phyloP scores from a whole-genome alignment of 2,329 filamentous ascomycete genomes.

The Coniosporium tulheliwenetii region DNA sequence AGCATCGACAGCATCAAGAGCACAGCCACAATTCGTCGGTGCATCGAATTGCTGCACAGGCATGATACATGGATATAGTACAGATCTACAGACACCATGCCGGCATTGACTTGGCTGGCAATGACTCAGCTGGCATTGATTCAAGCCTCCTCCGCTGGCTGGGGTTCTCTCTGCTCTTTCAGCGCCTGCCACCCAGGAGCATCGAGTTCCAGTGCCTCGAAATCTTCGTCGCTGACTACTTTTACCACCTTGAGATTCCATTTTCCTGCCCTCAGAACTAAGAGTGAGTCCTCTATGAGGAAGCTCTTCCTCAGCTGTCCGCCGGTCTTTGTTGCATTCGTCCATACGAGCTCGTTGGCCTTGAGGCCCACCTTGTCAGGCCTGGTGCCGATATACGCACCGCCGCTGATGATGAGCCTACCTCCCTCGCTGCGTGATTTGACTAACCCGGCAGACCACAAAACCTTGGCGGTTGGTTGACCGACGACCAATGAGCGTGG shows the following conservation, averaged over 20 bases:
- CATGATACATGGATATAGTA: no score
- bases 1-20: no score
- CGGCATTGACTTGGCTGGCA: no score
- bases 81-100: no score
- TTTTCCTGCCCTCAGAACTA: conserved; percentile 44
- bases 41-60: no score
- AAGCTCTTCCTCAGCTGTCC: conserved; percentile 24
- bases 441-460: conserved; percentile 16
- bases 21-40: no score
- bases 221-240: conserved; percentile 39
- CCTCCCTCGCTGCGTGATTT: conserved; percentile 13
- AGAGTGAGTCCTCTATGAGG: conserved; percentile 39
- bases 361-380: conserved; percentile 23
- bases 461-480: conserved; percentile 12
- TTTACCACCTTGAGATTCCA: conserved; percentile 43
- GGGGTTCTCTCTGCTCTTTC: conserved; percentile 5
- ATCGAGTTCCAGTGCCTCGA: conserved; percentile 26
- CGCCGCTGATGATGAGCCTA: conserved; percentile 14
- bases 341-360: conserved; percentile 19
- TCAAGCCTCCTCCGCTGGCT: no score
- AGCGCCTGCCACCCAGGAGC: conserved; percentile 35
- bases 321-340: no score
- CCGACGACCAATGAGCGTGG: conserved; percentile 11
- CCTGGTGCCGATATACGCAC: conserved; percentile 14
- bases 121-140: no score